Percentiles rank a stretch among this genome's conserved stretches.
These are phyloP conservation scores for Sanghuangporus weigelae DNA, from an alignment of 1,284 basidiomycete genomes.

Conservation along the genomic window DNA sequence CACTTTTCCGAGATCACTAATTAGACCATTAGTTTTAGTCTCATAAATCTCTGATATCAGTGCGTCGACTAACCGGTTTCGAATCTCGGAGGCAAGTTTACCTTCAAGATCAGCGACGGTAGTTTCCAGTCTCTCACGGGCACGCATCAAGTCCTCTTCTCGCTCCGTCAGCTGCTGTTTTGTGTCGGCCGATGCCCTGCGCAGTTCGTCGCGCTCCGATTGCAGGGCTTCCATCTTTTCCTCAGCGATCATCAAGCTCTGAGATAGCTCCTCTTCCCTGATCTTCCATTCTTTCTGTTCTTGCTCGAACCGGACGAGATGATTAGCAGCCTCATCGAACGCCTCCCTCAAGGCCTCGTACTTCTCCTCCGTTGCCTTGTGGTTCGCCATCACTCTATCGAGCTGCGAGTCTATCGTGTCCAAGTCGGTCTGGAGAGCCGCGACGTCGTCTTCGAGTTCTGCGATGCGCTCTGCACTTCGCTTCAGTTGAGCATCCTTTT, in stretches of 20 bases:
- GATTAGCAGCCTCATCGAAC: slow-evolving; percentile 80
- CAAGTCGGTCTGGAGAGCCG: slow-evolving; percentile 77
- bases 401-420: slow-evolving; percentile 84
- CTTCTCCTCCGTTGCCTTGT: slow-evolving; percentile 77
- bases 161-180: slow-evolving; percentile 66
- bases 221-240: slow-evolving; percentile 54
- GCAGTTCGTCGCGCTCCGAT: slow-evolving; percentile 54
- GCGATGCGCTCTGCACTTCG: slow-evolving; percentile 82
- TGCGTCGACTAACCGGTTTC: slow-evolving; percentile 51
- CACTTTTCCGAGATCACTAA: slow-evolving; percentile 57
- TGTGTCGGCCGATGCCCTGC: slow-evolving; percentile 67
- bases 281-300: slow-evolving; percentile 67
- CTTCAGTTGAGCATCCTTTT: slow-evolving; percentile 85
- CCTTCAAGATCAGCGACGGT: slow-evolving; percentile 67
- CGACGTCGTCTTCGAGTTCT: slow-evolving; percentile 83
- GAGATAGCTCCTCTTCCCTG: slow-evolving; percentile 54
- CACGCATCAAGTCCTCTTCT: slow-evolving; percentile 74
- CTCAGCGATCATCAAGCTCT: slow-evolving; percentile 53
- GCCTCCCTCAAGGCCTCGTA: slow-evolving; percentile 64
- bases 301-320: slow-evolving; percentile 73
- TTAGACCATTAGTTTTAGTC: slow-evolving; percentile 9
- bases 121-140: slow-evolving; percentile 74
- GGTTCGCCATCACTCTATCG: slow-evolving; percentile 70
- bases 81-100: slow-evolving; percentile 63
- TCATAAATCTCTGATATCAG: background rate